Evolutionary conservation across 2,329 filamentous ascomycete genomes (phyloP), one percentile per base, ranked within the genome.

Genomic region (Talaromyces sp.): DNA sequence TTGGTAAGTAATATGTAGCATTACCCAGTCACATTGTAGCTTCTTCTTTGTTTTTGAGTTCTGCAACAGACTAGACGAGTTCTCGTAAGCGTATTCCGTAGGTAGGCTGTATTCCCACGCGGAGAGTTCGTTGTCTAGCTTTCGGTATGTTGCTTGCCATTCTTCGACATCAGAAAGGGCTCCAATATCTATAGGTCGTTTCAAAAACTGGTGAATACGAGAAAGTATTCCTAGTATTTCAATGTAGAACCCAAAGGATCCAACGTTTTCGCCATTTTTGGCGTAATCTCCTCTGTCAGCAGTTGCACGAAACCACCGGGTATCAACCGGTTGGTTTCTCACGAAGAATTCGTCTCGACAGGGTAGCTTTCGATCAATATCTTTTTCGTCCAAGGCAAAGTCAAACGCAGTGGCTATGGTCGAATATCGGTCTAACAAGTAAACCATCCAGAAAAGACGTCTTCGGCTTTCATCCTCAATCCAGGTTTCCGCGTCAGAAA

Each of bases 381-480:
- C 92, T 70, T 89, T 90, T 69, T 96, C 91, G 66, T 93, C 88
- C 19, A 97, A 78, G 0, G 91, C 90, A 71, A 96, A 96, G 67
- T 96, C 91, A 67, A 96, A 96, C 0, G 93, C 91, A 0, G 93
- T 96, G 0, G 91, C 89, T 59, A 96, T 88, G 0, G 92, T 96
- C 0, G 91, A 91, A 70, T 96, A 96, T 55, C 93, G 84, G 71
- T 97, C 93, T 6, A 97, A 81, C 13, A 96, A 78, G 70, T 96
- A 97, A 11, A 96, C 87, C 87, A 96, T 93, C 93, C 93, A 97
- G 73, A 97, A 96, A 0, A 96, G 79, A 27, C 93, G 82, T 29
- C 93, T 84, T 29, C 92, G 82, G 49, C 90, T 89, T 73, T 97
- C 93, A 63, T 96, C 93, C 71, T 96, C 92, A 59, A 96, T 89